Evolutionary conservation across 371 early-diverging fungal species (phyloP), one percentile per base, ranked within the genome.

Genomic region (Mortierella polycephala): DNA sequence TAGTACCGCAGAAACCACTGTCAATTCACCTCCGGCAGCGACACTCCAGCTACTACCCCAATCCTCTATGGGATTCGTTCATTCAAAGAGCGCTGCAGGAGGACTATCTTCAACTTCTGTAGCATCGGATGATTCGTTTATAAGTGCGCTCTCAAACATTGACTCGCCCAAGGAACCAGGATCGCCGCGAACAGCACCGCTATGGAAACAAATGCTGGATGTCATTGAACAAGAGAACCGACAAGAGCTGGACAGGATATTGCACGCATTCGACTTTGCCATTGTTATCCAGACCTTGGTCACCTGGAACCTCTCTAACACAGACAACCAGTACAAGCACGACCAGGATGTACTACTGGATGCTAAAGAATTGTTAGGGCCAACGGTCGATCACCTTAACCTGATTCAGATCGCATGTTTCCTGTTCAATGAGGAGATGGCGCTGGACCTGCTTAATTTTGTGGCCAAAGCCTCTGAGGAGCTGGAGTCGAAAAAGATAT

Each of bases 381-480:
- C 83, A 2, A 84, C 85, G 61, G 80, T 83, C 0, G 69, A 64
- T 16, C 79, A 81, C 56, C 79, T 91, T n/a, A 90, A 89, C 62
- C 74, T 85, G 30, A 86, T 90, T 23, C 90, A 90, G 60, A 85
- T 89, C 14, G 89, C 92, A 0, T 89, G 88, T 60, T 71, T 91
- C 13, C 71, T 87, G 13, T 86, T 86, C 42, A 90, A 89, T 44
- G 90, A 91, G 64, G 90, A 91, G 39, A 81, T 90, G 44, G 88
- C 89, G 5, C 53, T 86, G 13, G 89, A 87, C 57, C 74, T 91
- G 42, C 69, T 90, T n/a, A 82, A 89, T 37, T 90, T 86, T 69
- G 87, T 91, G 11, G 79, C 80, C 14, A 79, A 67, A 21, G 81
- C 83, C 7, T 88, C 89, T 0, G 85, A 88, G 42, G 85, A 84